Evolutionary conservation across 108 stramenopile species (phyloP), one percentile per base, ranked within the genome.

Genomic region (Nitzschia sp.): DNA sequence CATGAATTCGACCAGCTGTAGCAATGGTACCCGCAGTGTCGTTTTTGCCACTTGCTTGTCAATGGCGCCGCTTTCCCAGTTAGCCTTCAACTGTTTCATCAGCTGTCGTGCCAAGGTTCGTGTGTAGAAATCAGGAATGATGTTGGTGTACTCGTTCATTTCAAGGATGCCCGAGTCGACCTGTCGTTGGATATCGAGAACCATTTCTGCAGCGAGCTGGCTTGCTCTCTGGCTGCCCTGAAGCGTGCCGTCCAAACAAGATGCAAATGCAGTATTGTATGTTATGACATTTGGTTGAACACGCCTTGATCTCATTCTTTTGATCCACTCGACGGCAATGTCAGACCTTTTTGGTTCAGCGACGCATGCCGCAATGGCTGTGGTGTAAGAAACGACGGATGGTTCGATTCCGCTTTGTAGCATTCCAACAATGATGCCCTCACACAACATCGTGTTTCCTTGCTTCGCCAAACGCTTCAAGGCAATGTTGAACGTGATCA

Each of bases 401-500:
- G 94, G 94, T 46, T 92, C 91, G 31, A 95, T 77, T 23, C 78
- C 80, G 41, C 71, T 70, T 53, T 90, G 83, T 34, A 95, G 81
- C 94, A 95, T 95, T 47, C 86, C 89, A 44, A 95, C 75, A 56
- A 95, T 88, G 55, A 95, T 88, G 56, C 91, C 91, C 47, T 95
- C 94, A 59, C 89, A 90, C 3, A 76, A 91, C 19, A 53, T n/a
- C 0, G 63, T 34, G 58, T 90, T 92, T 25, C 91, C 91, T 25
- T 57, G 45, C 74, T 92, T 92, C 1, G 94, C 94, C 46, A 95
- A 65, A 53, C 94, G 89, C 76, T 95, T 95, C 32, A 95, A 68
- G 11, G 94, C 94, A 80, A 95, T 95, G 66, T 95, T 95, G 66
- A 89, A 87, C 19, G 94, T 95, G 64, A 95, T 85, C 35, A 92